Conservation (phyloP, 1,284 basidiomycete species). For the Austroboletus olivaceoglutinosus region DNA sequence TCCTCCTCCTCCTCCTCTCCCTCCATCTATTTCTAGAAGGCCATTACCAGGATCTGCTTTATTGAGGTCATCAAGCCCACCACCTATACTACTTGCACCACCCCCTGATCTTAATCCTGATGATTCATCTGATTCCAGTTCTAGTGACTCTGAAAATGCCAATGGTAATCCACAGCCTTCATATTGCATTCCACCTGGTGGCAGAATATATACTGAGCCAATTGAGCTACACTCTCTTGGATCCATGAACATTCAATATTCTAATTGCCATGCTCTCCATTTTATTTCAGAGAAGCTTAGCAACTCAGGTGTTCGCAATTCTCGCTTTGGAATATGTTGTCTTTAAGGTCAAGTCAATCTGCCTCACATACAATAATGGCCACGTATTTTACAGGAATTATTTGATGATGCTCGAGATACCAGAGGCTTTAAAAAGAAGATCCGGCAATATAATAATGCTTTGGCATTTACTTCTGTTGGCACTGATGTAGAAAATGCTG, state of each 20-base stretch:
- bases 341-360: constrained; percentile 26
- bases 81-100: too few relatives aligned
- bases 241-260: constrained; percentile 20
- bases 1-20: too few relatives aligned
- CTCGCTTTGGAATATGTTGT: constrained; percentile 29
- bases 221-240: constrained; percentile 8
- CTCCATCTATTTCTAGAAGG: too few relatives aligned
- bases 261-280: constrained; percentile 25
- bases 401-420: constrained; percentile 15
- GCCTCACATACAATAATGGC: constrained; percentile 17
- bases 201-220: constrained; percentile 5
- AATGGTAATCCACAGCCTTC: too few relatives aligned
- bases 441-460: constrained; percentile 40
- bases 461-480: constrained; percentile 43
- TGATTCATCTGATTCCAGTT: neutral
- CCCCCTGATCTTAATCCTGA: too few relatives aligned
- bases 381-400: constrained; percentile 18
- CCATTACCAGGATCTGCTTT: too few relatives aligned
- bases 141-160: neutral
- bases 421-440: constrained; percentile 26
- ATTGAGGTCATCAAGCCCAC: too few relatives aligned
- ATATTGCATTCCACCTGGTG: constrained; percentile 2
- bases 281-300: constrained; percentile 18
- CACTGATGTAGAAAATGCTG: constrained; percentile 28
- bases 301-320: neutral